phyloP scores from a whole-genome alignment of 495 filamentous ascomycete species.

The Hypoxylon crocopeplum region DNA sequence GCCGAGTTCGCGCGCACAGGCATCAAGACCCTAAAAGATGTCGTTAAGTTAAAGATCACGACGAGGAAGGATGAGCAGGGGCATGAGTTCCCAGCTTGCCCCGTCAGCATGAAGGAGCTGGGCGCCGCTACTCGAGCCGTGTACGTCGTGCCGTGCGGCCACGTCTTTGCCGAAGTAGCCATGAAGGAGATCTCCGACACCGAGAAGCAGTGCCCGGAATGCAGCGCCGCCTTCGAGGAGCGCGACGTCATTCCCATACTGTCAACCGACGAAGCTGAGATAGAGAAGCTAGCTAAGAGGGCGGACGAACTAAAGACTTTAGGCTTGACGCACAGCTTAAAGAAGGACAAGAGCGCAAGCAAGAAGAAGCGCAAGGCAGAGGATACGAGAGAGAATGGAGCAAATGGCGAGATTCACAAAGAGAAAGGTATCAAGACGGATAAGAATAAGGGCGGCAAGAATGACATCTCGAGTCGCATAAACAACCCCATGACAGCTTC shows the following conservation, averaged over 20 bases:
- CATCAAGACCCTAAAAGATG: conserved; percentile 82
- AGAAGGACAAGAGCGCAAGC: conserved; percentile 86
- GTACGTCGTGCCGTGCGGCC: conserved; percentile 93
- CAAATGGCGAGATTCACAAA: conserved; percentile 24
- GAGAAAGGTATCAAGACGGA: conserved; percentile 22
- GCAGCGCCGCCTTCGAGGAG: conserved; percentile 73
- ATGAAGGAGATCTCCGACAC: conserved; percentile 72
- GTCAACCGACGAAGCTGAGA: conserved; percentile 71
- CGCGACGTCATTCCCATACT: conserved; percentile 87
- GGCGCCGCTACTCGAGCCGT: conserved; percentile 81
- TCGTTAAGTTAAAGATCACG: conserved; percentile 84
- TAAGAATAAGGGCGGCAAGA: conserved; percentile 39
- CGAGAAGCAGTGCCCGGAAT: conserved; percentile 63
- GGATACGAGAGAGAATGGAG: conserved; percentile 45
- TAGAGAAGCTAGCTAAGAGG: conserved; percentile 70
- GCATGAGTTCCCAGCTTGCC: conserved; percentile 76
- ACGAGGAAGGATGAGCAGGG: conserved; percentile 53
- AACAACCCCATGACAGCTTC: conserved; percentile 86
- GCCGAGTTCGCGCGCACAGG: conserved; percentile 70
- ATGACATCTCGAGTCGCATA: conserved; percentile 59
- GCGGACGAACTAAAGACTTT: conserved; percentile 68
- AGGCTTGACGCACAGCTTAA: conserved; percentile 84
- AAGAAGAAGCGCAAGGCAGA: conserved; percentile 58
- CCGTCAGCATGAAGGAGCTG: conserved; percentile 84
- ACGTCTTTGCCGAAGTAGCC: conserved; percentile 87